Conservation (phyloP, 176 grass and related monocot genomes). For the Dendrocalamus sinicus region DNA sequence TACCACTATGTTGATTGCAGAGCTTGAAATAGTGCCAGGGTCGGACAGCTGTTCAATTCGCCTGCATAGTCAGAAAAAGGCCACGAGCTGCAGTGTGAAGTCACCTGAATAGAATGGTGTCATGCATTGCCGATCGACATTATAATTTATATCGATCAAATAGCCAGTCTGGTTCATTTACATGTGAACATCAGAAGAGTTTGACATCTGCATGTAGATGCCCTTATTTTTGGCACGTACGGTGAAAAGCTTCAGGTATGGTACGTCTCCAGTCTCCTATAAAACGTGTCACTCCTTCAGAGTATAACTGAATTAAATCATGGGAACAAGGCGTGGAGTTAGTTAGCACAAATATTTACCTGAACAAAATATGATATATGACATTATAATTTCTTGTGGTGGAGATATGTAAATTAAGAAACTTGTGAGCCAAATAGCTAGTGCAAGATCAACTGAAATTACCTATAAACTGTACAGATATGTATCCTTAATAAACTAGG, state of each 20-base stretch:
- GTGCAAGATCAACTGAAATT: background rate
- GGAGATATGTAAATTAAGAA: background rate
- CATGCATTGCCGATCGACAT: background rate
- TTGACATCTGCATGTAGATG: background rate
- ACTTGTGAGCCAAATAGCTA: background rate
- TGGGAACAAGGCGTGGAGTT: background rate
- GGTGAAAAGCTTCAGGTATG: background rate
- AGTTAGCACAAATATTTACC: background rate
- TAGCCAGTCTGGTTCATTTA: background rate
- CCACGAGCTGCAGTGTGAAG: background rate
- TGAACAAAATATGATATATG: background rate
- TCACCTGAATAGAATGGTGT: constrained; percentile 12
- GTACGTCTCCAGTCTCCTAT: background rate
- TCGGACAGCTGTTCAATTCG: background rate
- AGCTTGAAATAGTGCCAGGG: background rate
- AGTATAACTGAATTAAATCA: background rate
- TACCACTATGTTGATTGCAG: too few relatives aligned
- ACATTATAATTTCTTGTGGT: background rate
- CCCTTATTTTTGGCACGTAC: background rate
- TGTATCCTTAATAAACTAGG: background rate
- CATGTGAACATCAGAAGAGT: background rate
- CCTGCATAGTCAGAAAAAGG: background rate
- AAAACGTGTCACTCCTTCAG: background rate
- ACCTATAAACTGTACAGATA: background rate
- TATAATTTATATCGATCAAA: background rate